Base-by-base conservation (phyloP, 768 basidiomycete genomes). In the Lactifluus rugatus region DNA sequence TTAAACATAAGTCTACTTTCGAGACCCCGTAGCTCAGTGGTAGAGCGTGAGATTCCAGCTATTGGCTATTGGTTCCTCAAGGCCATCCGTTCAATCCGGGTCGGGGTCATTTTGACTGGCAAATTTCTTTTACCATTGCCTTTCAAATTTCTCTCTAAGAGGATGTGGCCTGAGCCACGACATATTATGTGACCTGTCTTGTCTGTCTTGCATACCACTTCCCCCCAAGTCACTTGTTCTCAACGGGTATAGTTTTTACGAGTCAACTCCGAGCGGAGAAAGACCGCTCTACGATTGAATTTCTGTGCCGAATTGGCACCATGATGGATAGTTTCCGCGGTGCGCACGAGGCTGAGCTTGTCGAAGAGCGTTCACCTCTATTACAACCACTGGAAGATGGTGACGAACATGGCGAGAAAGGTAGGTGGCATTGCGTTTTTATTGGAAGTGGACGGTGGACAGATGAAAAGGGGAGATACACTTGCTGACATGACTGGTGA, bases 11-110 rank as follows among this genome's bases (percentile, higher is more conserved):
- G 2, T 0, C 3, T 10, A 13, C 1, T 28, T 10, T 0, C 14
- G 32, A 19, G 62, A 62, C 56, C 60, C 48, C 62, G 53, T 64
- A 64, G 62, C 60, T 64, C 62, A 64, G 62, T 58, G 62, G 62
- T 64, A 64, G 62, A 64, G 60, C 60, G 62, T 64, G 60, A 57
- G 62, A 64, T 64, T 64, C 62, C 62, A 64, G 62, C 26, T 42
- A 25, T 16, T 17, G 49, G 37, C n/a, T 31, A 31, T 31, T 49
- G 44, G 25, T 19, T 64, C 62, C 62, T 57, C 60, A 64, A 64
- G 62, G 62, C 47, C 62, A 62, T 64, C 62, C 62, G 62, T 64
- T 64, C 62, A 62, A 64, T 64, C 62, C 62, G 62, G 62, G 62
- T 62, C 53, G 62, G 60, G 62, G 56, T 64, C 62, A 64, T 2